Conservation (phyloP, 208 protist genomes). For the Trypanosoma scelopori region DNA sequence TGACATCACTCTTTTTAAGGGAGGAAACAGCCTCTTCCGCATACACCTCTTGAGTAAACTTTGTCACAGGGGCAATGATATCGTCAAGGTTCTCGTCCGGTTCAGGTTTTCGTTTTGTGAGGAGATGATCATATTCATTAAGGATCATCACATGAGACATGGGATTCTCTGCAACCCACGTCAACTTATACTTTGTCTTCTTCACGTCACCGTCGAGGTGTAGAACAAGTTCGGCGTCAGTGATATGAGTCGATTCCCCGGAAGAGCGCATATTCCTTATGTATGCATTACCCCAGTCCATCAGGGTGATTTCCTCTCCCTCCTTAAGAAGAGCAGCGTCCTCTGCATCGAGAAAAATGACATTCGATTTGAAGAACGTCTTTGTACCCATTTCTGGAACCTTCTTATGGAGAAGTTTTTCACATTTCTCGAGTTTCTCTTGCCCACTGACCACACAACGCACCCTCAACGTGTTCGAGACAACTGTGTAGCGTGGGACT, state of each 20-base stretch:
- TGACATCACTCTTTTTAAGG: slow-evolving; percentile 91
- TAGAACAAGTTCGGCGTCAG: slow-evolving; percentile 71
- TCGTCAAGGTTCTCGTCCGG: slow-evolving; percentile 92
- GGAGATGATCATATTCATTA: slow-evolving; percentile 95
- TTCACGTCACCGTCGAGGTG: slow-evolving; percentile 96
- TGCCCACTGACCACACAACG: slow-evolving; percentile 79
- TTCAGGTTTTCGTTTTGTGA: slow-evolving; percentile 97
- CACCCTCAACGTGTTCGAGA: slow-evolving; percentile 81
- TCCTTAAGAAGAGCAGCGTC: slow-evolving; percentile 92
- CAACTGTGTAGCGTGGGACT: slow-evolving; percentile 95
- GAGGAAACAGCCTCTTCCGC: slow-evolving; percentile 86
- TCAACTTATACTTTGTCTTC: slow-evolving; percentile 98
- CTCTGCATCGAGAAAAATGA: slow-evolving; percentile 92
- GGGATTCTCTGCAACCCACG: slow-evolving; percentile 93
- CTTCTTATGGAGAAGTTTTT: slow-evolving; percentile 94
- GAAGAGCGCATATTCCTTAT: slow-evolving; percentile 71
- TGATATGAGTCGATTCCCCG: slow-evolving; percentile 41
- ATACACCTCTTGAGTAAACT: slow-evolving; percentile 68
- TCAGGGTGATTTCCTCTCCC: slow-evolving; percentile 97
- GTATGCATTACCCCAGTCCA: slow-evolving; percentile 98
- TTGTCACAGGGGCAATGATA: slow-evolving; percentile 91
- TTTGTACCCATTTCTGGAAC: slow-evolving; percentile 94
- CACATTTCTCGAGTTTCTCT: slow-evolving; percentile 48
- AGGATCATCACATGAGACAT: slow-evolving; percentile 71
- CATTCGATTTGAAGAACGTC: slow-evolving; percentile 80